A percentile compares a stretch with the other conserved stretches of the same genome.
phyloP scores from a whole-genome alignment of 164 flowering plant genomes.

The Sedum album region DNA sequence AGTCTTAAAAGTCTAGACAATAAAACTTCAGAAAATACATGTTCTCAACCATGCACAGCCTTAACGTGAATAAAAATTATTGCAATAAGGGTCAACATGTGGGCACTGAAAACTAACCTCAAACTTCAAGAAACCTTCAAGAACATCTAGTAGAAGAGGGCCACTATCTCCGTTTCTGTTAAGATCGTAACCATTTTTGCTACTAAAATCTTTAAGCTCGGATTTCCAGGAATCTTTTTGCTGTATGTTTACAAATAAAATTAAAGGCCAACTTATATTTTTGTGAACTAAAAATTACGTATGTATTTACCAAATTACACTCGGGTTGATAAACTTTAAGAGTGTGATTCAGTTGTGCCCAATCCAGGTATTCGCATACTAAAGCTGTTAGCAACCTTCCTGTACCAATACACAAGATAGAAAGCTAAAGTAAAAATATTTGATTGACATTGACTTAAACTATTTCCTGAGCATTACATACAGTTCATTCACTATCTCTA shows the following conservation, averaged over 20 bases:
- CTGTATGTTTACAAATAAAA: constrained; percentile 31
- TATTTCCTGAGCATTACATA: no score
- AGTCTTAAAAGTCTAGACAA: background rate
- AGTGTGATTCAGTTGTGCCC: constrained; percentile 94
- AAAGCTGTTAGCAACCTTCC: constrained; percentile 88
- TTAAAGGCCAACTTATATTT: background rate
- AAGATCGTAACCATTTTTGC: constrained; percentile 75
- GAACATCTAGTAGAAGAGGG: constrained; percentile 90
- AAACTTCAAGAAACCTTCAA: constrained; percentile 90
- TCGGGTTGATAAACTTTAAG: constrained; percentile 92
- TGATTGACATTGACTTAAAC: no score
- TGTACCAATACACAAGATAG: constrained; percentile 23
- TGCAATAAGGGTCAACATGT: background rate
- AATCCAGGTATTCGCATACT: constrained; percentile 92
- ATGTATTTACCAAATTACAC: constrained; percentile 77
- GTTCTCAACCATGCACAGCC: background rate
- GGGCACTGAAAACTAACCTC: constrained; percentile 47
- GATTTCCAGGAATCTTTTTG: constrained; percentile 91
- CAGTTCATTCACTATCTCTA: no score
- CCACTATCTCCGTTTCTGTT: constrained; percentile 83
- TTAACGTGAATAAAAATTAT: background rate
- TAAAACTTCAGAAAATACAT: background rate
- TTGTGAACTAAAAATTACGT: background rate
- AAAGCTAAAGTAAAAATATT: background rate
- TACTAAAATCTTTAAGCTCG: constrained; percentile 83